Percentiles rank a stretch among this genome's conserved stretches.
phyloP scores from a whole-genome alignment of 441 rosid genomes.

The Gossypium davidsonii region DNA sequence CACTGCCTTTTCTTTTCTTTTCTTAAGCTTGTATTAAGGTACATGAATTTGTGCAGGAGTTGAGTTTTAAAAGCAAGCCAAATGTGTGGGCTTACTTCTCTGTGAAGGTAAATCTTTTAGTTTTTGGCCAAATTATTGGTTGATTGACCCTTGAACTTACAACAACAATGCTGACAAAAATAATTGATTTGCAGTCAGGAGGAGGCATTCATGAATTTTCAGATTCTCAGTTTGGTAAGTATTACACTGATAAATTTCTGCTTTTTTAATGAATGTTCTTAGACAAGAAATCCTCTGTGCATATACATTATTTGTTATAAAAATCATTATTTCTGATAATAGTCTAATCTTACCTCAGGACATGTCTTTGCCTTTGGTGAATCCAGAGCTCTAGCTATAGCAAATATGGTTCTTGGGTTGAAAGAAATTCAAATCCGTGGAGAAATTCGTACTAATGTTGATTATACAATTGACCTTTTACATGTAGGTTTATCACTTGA shows the following conservation, averaged over 20 bases:
- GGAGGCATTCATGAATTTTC: constrained; percentile 99
- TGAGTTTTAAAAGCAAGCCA: constrained; percentile 99
- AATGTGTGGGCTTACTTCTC: constrained; percentile 99
- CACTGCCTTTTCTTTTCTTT: constrained; percentile 6
- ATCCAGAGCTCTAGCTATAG: constrained; percentile 96
- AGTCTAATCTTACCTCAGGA: constrained; percentile 43
- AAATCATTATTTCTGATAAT: constrained; percentile 17
- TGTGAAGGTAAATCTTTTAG: constrained; percentile 66
- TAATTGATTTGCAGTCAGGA: constrained; percentile 75
- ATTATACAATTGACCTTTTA: constrained; percentile 92
- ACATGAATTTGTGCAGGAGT: constrained; percentile 58
- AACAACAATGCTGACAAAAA: constrained; percentile 10
- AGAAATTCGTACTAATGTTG: constrained; percentile 96
- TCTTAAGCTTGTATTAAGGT: constrained; percentile 13
- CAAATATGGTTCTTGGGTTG: constrained; percentile 99
- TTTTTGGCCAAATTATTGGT: constrained; percentile 6
- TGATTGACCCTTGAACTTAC: constrained; percentile 16
- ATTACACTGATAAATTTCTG: constrained; percentile 11
- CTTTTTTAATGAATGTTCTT: not conserved
- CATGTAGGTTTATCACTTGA: constrained; percentile 53
- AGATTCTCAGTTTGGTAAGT: constrained; percentile 99
- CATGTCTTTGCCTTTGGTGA: constrained; percentile 99
- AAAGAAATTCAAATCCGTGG: constrained; percentile 99
- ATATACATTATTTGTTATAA: constrained; percentile 5
- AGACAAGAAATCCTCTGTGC: not conserved